Base-by-base conservation (phyloP, 768 basidiomycete genomes). In the Termitomyces bulborhizus region DNA sequence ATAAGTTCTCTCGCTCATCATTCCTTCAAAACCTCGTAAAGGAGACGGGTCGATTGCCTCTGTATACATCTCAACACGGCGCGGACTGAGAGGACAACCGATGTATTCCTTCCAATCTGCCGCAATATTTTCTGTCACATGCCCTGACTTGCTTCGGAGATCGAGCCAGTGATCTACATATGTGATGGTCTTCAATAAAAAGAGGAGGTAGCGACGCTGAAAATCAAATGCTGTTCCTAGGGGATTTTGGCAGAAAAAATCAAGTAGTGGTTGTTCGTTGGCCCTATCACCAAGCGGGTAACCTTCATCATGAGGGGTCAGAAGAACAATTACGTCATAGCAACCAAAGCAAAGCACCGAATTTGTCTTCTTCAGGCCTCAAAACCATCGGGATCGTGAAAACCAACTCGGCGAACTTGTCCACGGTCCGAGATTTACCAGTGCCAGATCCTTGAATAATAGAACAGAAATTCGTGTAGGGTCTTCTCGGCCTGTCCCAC, bases 381-480 rank as follows among this genome's bases (percentile, higher is more conserved):
- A 45, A 9, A 26, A 40, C 4, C 5, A 54, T n/a, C 3, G 53
- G 53, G 1, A 54, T 54, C 12, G 46, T 43, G 13, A 58, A 54
- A 34, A 54, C 39, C 18, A 29, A 27, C 16, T 43, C 15, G 6
- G 57, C 42, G 16, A 51, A 29, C 31, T 54, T n/a, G 36, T 58
- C 47, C 11, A 58, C 53, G 13, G 42, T 6, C 21, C 57, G 53
- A 5, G 57, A 58, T 54, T 58, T 45, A 15, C 44, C 44, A 8
- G 44, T 45, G 9, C 44, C 44, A 2, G 44, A 58, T 21, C 57
- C 53, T 18, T 58, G 57, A 5, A 58, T 55, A 11, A 58, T 58
- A 18, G 46, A 2, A 15, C n/a, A 18, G 3, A 47, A 34, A 4
- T 31, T 46, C 18, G 1, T n/a, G 7, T 41, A 41, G n/a, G n/a